Evolutionary conservation across 495 filamentous ascomycete genomes (phyloP).

Genomic region (Hyaloscypha variabilis): DNA sequence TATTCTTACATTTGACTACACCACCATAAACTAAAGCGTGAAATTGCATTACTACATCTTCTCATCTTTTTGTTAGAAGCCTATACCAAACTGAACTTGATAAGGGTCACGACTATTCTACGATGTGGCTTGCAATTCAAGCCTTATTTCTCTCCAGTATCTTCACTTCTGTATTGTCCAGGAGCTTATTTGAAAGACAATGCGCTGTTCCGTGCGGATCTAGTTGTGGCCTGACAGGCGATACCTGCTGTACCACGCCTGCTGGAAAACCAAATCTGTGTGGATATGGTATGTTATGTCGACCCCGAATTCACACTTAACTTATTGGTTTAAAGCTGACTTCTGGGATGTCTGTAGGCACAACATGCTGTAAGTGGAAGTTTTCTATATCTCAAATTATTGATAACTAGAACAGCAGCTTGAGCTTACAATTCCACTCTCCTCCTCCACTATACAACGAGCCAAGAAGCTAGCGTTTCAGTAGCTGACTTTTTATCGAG

Average conservation of each 20-base stretch:
- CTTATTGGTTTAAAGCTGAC: not conserved
- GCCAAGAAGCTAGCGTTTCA: not conserved
- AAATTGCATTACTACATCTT: not conserved
- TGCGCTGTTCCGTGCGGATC: not conserved
- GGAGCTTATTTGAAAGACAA: not conserved
- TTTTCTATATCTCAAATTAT: not conserved
- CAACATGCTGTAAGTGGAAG: not conserved
- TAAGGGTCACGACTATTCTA: not conserved
- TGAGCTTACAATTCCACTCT: not conserved
- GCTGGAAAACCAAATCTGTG: not conserved
- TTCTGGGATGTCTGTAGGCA: not conserved
- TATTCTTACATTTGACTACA: too few species aligned
- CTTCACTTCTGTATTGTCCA: not conserved
- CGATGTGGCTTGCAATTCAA: not conserved
- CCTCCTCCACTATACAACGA: not conserved
- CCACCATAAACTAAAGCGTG: too few species aligned
- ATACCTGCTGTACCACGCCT: not conserved
- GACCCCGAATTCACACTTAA: too few species aligned
- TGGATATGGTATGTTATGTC: not conserved
- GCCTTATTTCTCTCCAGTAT: not conserved
- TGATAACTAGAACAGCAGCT: too few species aligned
- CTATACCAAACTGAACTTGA: not conserved
- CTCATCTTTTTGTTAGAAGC: not conserved
- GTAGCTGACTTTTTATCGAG: not conserved
- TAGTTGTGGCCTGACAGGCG: not conserved